phyloP scores from a whole-genome alignment of 306 rosid species.

The Nissolia schottii region DNA sequence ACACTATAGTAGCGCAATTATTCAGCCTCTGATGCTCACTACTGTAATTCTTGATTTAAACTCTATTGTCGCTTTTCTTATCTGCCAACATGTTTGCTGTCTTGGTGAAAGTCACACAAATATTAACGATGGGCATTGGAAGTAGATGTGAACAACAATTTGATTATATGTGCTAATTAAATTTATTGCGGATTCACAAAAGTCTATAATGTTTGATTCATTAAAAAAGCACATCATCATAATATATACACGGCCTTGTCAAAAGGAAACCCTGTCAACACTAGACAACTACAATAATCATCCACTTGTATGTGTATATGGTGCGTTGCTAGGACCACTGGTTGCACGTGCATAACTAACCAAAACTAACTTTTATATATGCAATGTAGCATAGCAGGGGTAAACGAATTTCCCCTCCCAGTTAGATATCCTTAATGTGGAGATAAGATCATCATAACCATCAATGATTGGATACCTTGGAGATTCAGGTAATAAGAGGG shows the following conservation, averaged over 20 bases:
- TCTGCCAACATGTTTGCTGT: not conserved
- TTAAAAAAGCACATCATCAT: no score
- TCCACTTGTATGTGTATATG: not conserved
- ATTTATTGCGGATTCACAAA: constrained; percentile 2
- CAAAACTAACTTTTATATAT: not conserved
- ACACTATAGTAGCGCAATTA: not conserved
- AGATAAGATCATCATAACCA: constrained; percentile 38
- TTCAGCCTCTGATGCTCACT: not conserved
- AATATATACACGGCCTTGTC: not conserved
- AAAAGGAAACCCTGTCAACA: not conserved
- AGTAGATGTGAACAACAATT: not conserved
- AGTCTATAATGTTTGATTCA: not conserved
- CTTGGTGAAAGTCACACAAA: not conserved
- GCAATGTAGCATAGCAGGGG: constrained; percentile 2
- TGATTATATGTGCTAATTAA: not conserved
- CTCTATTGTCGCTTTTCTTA: constrained; percentile 15
- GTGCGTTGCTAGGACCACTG: constrained; percentile 26
- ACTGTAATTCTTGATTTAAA: not conserved
- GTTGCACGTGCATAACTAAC: constrained; percentile 22
- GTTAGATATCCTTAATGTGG: constrained; percentile 31
- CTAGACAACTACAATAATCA: no score
- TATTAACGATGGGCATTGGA: constrained; percentile 4
- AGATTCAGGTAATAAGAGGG: constrained; percentile 37
- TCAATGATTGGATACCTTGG: constrained; percentile 37
- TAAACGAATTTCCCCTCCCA: not conserved